A percentile compares a stretch with the other conserved stretches of the same genome.
These are phyloP conservation scores for Daldinia grandis DNA, from an alignment of 495 filamentous ascomycete species.

Conservation along the genomic window DNA sequence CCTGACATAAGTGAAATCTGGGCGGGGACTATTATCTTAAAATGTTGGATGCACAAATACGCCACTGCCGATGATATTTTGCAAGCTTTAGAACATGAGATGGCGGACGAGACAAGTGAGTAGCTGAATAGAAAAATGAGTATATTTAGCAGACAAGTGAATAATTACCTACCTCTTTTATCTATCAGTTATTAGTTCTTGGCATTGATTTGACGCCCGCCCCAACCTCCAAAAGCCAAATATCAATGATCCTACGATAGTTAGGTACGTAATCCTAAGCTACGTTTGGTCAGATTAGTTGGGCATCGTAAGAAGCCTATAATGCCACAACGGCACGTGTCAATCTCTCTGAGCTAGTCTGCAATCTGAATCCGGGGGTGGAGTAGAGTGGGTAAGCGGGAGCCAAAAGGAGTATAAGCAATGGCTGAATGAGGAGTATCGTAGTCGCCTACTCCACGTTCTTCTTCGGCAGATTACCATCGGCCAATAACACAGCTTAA, in stretches of 20 bases:
- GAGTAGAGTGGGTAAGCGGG: constrained; percentile 30
- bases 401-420: constrained; percentile 33
- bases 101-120: too few relatives aligned
- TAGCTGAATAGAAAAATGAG: too few relatives aligned
- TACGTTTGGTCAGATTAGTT: not conserved
- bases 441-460: constrained; percentile 42
- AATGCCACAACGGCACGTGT: constrained; percentile 17
- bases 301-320: not conserved
- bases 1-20: not conserved
- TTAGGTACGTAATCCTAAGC: not conserved
- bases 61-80: not conserved
- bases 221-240: too few relatives aligned
- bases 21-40: not conserved
- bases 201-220: too few relatives aligned
- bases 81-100: not conserved
- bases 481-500: constrained; percentile 29
- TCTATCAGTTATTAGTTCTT: too few relatives aligned
- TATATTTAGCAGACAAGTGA: too few relatives aligned
- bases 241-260: not conserved
- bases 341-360: constrained; percentile 1
- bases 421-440: constrained; percentile 38
- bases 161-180: too few relatives aligned
- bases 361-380: constrained; percentile 16
- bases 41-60: not conserved
- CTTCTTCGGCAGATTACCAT: constrained; percentile 43